Evolutionary conservation across 495 filamentous ascomycete species (phyloP).

Genomic region (Sordaria brevicollis): DNA sequence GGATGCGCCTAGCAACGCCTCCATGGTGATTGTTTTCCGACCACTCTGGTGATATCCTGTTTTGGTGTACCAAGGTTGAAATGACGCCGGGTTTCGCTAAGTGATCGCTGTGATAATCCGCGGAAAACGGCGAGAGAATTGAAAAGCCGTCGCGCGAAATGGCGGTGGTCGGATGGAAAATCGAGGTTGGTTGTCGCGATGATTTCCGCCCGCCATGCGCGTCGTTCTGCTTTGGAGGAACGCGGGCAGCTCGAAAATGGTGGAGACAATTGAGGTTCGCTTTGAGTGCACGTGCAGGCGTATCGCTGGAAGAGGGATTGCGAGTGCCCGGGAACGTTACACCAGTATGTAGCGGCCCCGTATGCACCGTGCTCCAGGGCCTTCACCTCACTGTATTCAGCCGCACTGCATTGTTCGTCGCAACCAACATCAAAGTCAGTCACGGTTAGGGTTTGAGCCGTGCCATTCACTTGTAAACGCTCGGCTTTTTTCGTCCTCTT

Average conservation of each 20-base stretch:
- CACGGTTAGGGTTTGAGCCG: neutral
- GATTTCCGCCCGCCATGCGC: neutral
- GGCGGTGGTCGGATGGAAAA: neutral
- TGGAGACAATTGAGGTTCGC: neutral
- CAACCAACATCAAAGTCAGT: neutral
- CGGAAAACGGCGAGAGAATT: neutral
- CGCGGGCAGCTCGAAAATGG: neutral
- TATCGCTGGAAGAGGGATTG: neutral
- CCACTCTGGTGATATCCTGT: neutral
- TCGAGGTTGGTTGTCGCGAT: neutral
- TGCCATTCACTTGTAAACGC: too few relatives aligned
- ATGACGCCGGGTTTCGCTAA: neutral
- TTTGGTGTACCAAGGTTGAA: neutral
- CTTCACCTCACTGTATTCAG: neutral
- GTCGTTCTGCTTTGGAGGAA: neutral
- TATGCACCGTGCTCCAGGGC: neutral
- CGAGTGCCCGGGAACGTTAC: neutral
- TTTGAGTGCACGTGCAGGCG: neutral
- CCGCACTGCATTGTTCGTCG: neutral
- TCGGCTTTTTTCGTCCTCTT: neutral
- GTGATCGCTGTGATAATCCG: neutral
- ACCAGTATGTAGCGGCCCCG: neutral
- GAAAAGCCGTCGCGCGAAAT: neutral
- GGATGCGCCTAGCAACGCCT: conserved; percentile 23
- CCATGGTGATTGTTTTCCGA: conserved; percentile 16